phyloP scores from a whole-genome alignment of 805 yeast genomes.

The Ogataea henricii region DNA sequence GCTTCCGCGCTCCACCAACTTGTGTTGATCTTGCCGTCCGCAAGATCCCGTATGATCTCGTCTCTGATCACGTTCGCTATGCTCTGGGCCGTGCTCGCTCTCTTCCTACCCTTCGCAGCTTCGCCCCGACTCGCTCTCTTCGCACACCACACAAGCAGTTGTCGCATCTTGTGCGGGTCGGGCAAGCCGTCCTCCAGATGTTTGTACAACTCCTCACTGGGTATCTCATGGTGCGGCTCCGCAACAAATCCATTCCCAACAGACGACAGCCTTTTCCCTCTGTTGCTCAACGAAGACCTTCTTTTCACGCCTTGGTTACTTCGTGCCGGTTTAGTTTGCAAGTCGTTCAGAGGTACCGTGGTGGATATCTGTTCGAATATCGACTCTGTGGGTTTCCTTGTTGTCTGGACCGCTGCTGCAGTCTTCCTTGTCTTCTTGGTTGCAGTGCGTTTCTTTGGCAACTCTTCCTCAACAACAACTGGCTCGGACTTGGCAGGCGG shows the following conservation, averaged over 20 bases:
- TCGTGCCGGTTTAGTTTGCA: slow-evolving; percentile 4
- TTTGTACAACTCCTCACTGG: slow-evolving; percentile 56
- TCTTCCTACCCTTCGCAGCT: slow-evolving; percentile 23
- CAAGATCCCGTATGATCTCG: slow-evolving; percentile 59
- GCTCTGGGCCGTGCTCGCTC: slow-evolving; percentile 34
- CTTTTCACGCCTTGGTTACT: slow-evolving; percentile 29
- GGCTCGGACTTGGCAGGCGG: not conserved
- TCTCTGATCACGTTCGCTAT: slow-evolving; percentile 67
- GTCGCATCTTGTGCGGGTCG: slow-evolving; percentile 74
- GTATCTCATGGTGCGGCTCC: slow-evolving; percentile 64
- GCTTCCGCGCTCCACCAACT: slow-evolving; percentile 63
- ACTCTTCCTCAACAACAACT: no score
- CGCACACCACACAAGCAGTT: slow-evolving; percentile 67
- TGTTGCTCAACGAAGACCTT: slow-evolving; percentile 52
- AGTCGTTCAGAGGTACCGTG: slow-evolving; percentile 9
- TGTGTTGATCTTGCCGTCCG: slow-evolving; percentile 59
- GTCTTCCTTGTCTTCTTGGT: not conserved
- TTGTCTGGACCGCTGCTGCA: not conserved
- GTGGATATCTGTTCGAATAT: not conserved
- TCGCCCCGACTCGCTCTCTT: slow-evolving; percentile 41
- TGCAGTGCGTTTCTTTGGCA: not conserved
- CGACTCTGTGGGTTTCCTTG: not conserved
- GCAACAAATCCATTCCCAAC: slow-evolving; percentile 73
- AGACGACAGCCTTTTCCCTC: slow-evolving; percentile 75
- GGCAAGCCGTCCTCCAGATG: slow-evolving; percentile 63